phyloP scores from a whole-genome alignment of 805 yeast species.

The Hermanozyma aechmeae region DNA sequence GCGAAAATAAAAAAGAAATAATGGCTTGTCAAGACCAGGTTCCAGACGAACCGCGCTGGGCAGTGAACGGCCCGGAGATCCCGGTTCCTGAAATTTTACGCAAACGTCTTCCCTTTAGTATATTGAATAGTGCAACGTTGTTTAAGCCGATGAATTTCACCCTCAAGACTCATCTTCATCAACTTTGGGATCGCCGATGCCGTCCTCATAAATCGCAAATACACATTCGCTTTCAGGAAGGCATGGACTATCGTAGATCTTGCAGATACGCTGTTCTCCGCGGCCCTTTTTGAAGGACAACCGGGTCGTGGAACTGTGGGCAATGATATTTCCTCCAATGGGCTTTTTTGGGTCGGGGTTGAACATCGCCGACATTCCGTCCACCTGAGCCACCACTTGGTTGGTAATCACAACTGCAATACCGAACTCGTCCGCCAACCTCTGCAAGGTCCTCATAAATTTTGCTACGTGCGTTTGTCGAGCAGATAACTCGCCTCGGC shows the following conservation, averaged over 20 bases:
- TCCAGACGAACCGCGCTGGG: no score
- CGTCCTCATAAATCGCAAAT: constrained; percentile 94
- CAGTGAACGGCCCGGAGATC: no score
- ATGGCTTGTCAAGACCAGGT: no score
- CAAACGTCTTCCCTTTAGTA: no score
- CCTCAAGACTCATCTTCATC: constrained; percentile 50
- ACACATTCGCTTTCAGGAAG: constrained; percentile 92
- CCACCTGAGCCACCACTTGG: constrained; percentile 97
- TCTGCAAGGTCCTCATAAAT: constrained; percentile 82
- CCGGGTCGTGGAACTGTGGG: constrained; percentile 93
- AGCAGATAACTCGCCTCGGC: constrained; percentile 92
- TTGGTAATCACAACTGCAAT: constrained; percentile 88
- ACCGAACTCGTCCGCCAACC: constrained; percentile 96
- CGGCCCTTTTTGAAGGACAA: constrained; percentile 83
- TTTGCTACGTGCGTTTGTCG: constrained; percentile 91
- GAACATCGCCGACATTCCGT: constrained; percentile 72
- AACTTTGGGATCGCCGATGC: constrained; percentile 90
- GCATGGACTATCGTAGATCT: constrained; percentile 93
- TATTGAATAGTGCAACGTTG: no score
- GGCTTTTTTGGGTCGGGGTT: constrained; percentile 98
- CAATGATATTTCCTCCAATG: constrained; percentile 95
- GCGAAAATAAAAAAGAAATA: no score
- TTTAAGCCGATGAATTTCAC: no score
- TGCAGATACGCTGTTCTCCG: constrained; percentile 88
- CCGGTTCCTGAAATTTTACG: no score